Evolutionary conservation across 2,329 filamentous ascomycete genomes (phyloP).

Genomic region (Neonectria hederae): DNA sequence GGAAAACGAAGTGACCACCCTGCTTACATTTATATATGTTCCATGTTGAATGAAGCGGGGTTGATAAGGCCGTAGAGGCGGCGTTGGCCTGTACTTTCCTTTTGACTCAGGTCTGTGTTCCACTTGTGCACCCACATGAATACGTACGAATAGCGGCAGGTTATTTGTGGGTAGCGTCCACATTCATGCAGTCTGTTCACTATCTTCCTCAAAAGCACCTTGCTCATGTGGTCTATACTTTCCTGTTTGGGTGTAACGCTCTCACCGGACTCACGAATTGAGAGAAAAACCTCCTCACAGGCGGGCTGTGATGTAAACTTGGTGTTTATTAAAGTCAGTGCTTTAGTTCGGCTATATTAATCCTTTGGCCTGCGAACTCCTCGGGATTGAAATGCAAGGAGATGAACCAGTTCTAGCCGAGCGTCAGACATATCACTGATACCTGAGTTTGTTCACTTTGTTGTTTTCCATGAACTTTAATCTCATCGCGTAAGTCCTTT

Average conservation of each 20-base stretch:
- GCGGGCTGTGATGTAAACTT: background rate
- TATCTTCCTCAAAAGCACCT: too few species aligned
- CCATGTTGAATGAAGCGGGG: too few species aligned
- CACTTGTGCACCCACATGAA: background rate
- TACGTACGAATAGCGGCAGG: too few species aligned
- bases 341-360: background rate
- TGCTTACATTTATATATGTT: too few species aligned
- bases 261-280: too few species aligned
- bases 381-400: background rate
- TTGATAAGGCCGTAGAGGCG: too few species aligned
- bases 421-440: background rate
- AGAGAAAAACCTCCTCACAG: background rate
- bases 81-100: too few species aligned
- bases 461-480: background rate
- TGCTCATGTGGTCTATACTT: background rate
- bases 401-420: background rate
- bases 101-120: background rate
- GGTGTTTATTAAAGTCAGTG: background rate
- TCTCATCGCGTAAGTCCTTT: background rate
- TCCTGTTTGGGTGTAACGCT: background rate
- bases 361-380: background rate
- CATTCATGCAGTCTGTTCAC: too few species aligned
- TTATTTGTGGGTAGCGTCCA: background rate
- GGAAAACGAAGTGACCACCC: background rate
- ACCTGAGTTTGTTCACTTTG: background rate